Base-by-base conservation (phyloP, 352 stramenopile species). In the Globisporangium spinosum region DNA sequence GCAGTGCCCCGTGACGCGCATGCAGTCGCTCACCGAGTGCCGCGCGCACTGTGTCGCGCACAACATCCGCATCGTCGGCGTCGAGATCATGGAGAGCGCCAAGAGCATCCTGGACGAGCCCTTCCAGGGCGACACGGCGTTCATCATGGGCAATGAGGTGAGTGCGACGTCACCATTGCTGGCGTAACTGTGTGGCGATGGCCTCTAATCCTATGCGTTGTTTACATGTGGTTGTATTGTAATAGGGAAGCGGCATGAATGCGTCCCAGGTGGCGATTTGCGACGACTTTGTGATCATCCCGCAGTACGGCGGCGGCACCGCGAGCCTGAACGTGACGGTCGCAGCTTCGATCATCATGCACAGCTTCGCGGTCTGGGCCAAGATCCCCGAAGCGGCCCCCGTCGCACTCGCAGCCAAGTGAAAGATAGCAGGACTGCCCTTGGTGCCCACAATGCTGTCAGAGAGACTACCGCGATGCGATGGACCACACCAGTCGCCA, bases 71-170 rank as follows among this genome's bases (percentile, higher is more conserved):
- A 89, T 99, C 65, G 73, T 97, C 49, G 97, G 95, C 23, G 92
- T 99, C 1, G 97, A 99, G 80, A 98, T 99, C 70, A 83, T 98
- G 74, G 72, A 83, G 22, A 69, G 82, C 35, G 92, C 95, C 8
- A 78, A 90, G 63, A 85, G 82, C 65, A 77, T 97, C 13, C 60
- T 85, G 5, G 84, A 95, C 43, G 70, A 62, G 38, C 83, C 93
- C 29, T 91, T 96, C 59, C 81, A 83, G 35, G 83, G 82, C 40
- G 82, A 93, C 53, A 96, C 90, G 25, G 95, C 94, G 1, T 96
- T 99, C 63, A 97, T 98, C 59, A 96, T 98, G 85, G 95, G 95
- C 51, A 99, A 99, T 71, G 95, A 99, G 79, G 89, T 91, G 40
- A 20, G 56, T 45, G 0, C 7, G 15, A 9, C 1, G 13, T 20